Conservation (phyloP, 148 eudicot species). For the Arbutus unedo region DNA sequence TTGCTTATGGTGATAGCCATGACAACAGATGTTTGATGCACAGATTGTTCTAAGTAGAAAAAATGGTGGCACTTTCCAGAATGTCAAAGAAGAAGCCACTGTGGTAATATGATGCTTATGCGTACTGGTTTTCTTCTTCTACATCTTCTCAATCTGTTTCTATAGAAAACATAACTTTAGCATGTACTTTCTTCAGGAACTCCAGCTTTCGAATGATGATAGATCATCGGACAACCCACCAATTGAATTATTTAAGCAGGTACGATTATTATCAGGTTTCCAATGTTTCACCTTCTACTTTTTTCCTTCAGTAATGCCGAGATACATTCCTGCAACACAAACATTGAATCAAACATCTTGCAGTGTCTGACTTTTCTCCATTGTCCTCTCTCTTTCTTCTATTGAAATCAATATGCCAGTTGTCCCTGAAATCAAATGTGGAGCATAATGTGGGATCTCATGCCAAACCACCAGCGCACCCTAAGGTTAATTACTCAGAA, state of each 20-base stretch:
- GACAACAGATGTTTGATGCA: constrained; percentile 10
- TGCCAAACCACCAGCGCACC: constrained; percentile 23
- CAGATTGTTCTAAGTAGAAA: constrained; percentile 28
- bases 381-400: not conserved
- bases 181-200: constrained; percentile 34
- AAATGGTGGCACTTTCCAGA: constrained; percentile 20
- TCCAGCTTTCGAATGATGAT: constrained; percentile 29
- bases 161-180: not conserved
- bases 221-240: constrained; percentile 37
- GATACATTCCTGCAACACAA: not conserved
- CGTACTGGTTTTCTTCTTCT: not conserved
- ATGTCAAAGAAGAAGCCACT: constrained; percentile 24
- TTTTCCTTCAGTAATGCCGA: not conserved
- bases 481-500: constrained; percentile 34
- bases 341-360: not conserved
- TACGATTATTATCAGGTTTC: constrained; percentile 14
- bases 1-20: not conserved
- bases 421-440: constrained; percentile 46
- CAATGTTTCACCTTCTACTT: not conserved
- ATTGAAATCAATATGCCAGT: constrained; percentile 30
- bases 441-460: constrained; percentile 19
- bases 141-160: not conserved
- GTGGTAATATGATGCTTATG: constrained; percentile 19
- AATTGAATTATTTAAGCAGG: constrained; percentile 56
- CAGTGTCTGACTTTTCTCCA: not conserved